A percentile compares a stretch with the other conserved stretches of the same genome.
Evolutionary conservation across 805 yeast species (phyloP).

Genomic region (Alloascoidea africana): DNA sequence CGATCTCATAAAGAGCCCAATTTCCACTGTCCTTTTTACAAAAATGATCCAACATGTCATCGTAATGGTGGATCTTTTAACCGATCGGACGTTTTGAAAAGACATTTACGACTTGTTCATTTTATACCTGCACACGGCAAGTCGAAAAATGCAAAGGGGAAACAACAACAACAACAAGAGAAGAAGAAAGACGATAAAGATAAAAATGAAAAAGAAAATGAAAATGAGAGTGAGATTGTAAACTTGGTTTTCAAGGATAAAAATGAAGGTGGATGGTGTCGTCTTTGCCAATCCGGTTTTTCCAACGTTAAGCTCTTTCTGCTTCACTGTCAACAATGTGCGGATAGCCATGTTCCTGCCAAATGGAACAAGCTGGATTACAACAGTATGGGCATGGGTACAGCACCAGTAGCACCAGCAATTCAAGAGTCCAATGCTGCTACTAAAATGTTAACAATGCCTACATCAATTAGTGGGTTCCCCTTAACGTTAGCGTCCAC

Average conservation of each 20-base stretch:
- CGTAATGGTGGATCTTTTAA: conserved; percentile 64
- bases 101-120: conserved; percentile 60
- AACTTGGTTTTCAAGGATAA: conserved; percentile 20
- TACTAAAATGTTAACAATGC: too few relatives aligned
- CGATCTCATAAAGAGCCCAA: conserved; percentile 53
- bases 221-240: too few relatives aligned
- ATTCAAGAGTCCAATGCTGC: too few relatives aligned
- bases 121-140: conserved; percentile 30
- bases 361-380: too few relatives aligned
- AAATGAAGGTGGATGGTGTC: conserved; percentile 53
- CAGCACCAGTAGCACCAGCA: too few relatives aligned
- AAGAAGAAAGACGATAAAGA: too few relatives aligned
- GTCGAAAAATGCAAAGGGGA: too few relatives aligned
- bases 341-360: conserved; percentile 21
- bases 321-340: conserved; percentile 52
- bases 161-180: too few relatives aligned
- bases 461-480: too few relatives aligned
- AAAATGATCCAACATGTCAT: conserved; percentile 54
- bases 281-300: conserved; percentile 46
- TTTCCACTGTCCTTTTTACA: conserved; percentile 64
- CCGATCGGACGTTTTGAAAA: conserved; percentile 57
- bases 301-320: conserved; percentile 38
- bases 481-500: too few relatives aligned
- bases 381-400: too few relatives aligned
- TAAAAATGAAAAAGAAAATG: too few relatives aligned